Evolutionary conservation across 2,329 filamentous ascomycete species (phyloP), one percentile per base, ranked within the genome.

Genomic region (Exophiala bonariae): DNA sequence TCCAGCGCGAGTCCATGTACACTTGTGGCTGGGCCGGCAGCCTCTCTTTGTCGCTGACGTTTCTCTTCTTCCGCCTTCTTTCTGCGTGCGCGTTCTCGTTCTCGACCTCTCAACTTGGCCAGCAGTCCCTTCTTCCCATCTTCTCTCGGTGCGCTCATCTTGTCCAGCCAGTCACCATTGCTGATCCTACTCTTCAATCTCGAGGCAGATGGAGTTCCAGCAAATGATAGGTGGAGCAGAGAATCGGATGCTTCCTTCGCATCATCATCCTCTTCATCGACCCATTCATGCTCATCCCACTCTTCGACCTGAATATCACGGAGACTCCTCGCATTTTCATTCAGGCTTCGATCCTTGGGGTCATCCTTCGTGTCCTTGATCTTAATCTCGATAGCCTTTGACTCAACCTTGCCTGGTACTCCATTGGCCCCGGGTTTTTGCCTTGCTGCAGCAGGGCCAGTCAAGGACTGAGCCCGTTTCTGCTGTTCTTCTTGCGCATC

Each of bases 321-420:
- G 55, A 97, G 79, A 22, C 89, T 82, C 61, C 86, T 52, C 80
- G 84, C 74, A 86, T 93, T 91, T 57, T 87, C 80, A 18, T 81
- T 82, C 10, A 81, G 76, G 45, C 81, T 74, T 36, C 54, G 47
- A 34, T 59, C 55, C 37, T 52, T 54, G 17, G 50, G 26, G 30
- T 60, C 57, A 5, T 86, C 82, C 37, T 82, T 80, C 2, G 82
- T 80, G 14, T 57, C 52, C 73, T 95, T 95, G 62, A 95, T 84
- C 22, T 88, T 89, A 73, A 95, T 88, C 67, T 93, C 86, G 59
- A 95, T 88, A 13, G 88, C 85, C 54, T 87, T 85, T 18, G 87
- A 83, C 54, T 83, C 81, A 5, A 58, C 76, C 75, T 47, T 79
- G 75, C 10, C 70, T 64, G 10, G 59, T 52, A 18, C 71, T 66